These are phyloP conservation scores for Amesomyces nigricolor DNA, from an alignment of 2,329 filamentous ascomycete species.

Conservation along the genomic window DNA sequence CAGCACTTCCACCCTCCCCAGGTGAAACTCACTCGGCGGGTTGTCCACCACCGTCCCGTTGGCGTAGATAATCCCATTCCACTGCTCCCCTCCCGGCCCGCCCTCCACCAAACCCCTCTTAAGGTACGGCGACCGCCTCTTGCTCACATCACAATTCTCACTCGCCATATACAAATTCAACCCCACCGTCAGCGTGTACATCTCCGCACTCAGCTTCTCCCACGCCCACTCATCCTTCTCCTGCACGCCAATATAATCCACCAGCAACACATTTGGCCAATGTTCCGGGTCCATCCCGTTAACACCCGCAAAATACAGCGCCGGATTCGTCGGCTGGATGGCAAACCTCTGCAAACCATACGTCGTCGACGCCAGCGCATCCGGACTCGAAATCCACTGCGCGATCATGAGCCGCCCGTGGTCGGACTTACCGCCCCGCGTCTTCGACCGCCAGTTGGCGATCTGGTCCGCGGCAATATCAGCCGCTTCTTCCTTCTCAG, in stretches of 20 bases:
- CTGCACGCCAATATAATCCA: constrained; percentile 32
- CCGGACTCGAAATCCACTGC: constrained; percentile 32
- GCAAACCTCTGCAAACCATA: constrained; percentile 28
- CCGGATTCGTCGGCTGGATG: constrained; percentile 31
- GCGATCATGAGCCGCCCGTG: constrained; percentile 27
- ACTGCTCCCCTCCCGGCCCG: constrained; percentile 8
- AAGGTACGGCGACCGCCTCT: constrained; percentile 26
- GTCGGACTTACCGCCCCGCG: constrained; percentile 14
- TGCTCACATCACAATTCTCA: constrained; percentile 31
- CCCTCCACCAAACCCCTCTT: background rate
- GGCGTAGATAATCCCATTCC: constrained; percentile 31
- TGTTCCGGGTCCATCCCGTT: constrained; percentile 21
- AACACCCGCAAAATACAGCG: constrained; percentile 33
- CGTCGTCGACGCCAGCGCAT: constrained; percentile 26
- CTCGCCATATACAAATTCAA: constrained; percentile 32
- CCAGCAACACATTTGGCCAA: constrained; percentile 31
- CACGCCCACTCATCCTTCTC: constrained; percentile 25
- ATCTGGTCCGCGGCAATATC: constrained; percentile 20
- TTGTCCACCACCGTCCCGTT: constrained; percentile 28
- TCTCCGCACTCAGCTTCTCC: constrained; percentile 30
- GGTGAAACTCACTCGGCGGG: constrained; percentile 22
- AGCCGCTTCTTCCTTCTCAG: constrained; percentile 22
- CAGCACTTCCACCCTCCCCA: constrained; percentile 12
- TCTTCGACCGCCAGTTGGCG: constrained; percentile 20
- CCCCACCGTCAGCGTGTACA: constrained; percentile 31